Conservation (phyloP, 106 monocot genomes). For the Ottelia alismoides region DNA sequence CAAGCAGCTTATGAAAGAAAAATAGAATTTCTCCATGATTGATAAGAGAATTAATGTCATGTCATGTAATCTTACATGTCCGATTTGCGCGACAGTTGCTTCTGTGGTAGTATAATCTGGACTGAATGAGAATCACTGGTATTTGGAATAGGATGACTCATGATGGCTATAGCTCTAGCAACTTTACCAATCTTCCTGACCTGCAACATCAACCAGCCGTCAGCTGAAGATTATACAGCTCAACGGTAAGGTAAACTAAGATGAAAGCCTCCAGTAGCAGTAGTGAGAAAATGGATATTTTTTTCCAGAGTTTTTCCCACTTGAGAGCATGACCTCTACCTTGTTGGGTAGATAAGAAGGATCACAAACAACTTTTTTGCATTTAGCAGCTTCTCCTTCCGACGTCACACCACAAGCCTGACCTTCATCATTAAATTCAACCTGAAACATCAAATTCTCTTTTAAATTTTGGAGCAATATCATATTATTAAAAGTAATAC, state of each 20-base stretch:
- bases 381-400: conserved; percentile 80
- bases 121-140: conserved; percentile 72
- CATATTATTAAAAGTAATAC: neutral
- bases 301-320: too few relatives aligned
- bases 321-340: too few relatives aligned
- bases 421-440: conserved; percentile 70
- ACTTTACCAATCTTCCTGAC: conserved; percentile 83
- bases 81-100: conserved; percentile 80
- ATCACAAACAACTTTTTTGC: conserved; percentile 88
- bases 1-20: too few relatives aligned
- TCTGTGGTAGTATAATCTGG: conserved; percentile 88
- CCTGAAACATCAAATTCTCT: conserved; percentile 38
- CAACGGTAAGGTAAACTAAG: too few relatives aligned
- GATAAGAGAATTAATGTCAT: too few relatives aligned
- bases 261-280: too few relatives aligned
- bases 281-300: too few relatives aligned
- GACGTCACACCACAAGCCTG: conserved; percentile 81
- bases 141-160: conserved; percentile 91
- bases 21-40: too few relatives aligned
- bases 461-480: too few relatives aligned
- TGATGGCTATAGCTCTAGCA: conserved; percentile 82
- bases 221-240: too few relatives aligned
- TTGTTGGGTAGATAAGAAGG: conserved; percentile 81
- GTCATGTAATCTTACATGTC: too few relatives aligned
- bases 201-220: too few relatives aligned